Base-by-base conservation (phyloP, 148 eudicot species). In the Cornus kousa region DNA sequence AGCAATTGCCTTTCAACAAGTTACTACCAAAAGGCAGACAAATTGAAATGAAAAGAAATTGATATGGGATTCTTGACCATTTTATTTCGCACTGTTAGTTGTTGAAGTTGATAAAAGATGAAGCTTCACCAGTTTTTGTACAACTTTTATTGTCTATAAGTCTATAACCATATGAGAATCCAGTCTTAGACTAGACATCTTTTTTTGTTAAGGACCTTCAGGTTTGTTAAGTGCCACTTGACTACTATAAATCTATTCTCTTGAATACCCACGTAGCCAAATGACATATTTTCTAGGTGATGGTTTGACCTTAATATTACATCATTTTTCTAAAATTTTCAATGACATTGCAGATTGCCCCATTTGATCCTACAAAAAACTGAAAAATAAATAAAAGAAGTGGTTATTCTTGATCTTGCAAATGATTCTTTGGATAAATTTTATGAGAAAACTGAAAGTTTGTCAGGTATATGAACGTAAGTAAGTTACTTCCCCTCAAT, bases 351-450 rank as follows among this genome's bases (percentile, higher is more conserved):
- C 87, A 92, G 90, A 82, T 90, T 77, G 88, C 87, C n/a, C 84
- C 91, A 50, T 92, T 90, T 84, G 94, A 92, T 83, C 91, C 90
- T 13, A 67, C 91, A 46, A 92, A 92, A 24, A 90, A 92, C 87
- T 28, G 28, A 28, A 28, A 28, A 35, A 35, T 2, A 90, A 92
- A 83, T 90, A 92, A 74, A 92, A 92, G 86, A 92, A 79, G 89
- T 87, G 65, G 88, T 86, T 5, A 83, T 84, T 85, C 91, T 89
- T 80, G 97, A 92, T 67, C 89, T 88, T 71, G 85, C 77, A 70
- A 94, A 90, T 16, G 94, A 90, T 13, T 57, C 84, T 35, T 87
- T 82, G 39, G 92, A 92, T 73, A 78, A 82, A 22, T 76, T 92
- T 82, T 81, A 74, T 43, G 94, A 89, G 80, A 86, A 89, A 80